phyloP scores from a whole-genome alignment of 768 basidiomycete genomes.

The Kwoniella mangroviensis region DNA sequence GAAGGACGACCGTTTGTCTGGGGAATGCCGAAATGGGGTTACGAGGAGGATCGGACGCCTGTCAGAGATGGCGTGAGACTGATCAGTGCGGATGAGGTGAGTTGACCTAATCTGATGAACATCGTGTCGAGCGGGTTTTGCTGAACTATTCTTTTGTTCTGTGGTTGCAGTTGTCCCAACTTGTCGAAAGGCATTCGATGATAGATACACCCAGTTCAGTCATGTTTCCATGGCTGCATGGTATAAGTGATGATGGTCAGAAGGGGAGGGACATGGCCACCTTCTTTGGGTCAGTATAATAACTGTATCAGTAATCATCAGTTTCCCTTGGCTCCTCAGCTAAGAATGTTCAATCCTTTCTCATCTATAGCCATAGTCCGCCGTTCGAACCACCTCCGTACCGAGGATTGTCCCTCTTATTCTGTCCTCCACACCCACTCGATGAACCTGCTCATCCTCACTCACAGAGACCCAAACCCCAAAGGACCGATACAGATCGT shows the following conservation, averaged over 20 bases:
- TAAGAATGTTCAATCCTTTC: not conserved
- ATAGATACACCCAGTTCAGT: slow-evolving; percentile 52
- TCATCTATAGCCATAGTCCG: slow-evolving; percentile 32
- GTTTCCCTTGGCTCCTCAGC: too few relatives aligned
- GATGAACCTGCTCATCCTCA: slow-evolving; percentile 25
- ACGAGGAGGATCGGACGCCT: slow-evolving; percentile 44
- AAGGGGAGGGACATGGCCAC: slow-evolving; percentile 50
- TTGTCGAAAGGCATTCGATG: slow-evolving; percentile 48
- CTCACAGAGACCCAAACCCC: slow-evolving; percentile 10
- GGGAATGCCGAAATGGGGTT: slow-evolving; percentile 54
- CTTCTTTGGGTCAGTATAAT: slow-evolving; percentile 52
- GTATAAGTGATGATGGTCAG: slow-evolving; percentile 53
- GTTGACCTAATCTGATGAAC: not conserved
- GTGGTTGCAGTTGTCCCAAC: slow-evolving; percentile 33
- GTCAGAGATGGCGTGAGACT: slow-evolving; percentile 48
- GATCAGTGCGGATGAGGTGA: slow-evolving; percentile 46
- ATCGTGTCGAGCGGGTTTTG: not conserved
- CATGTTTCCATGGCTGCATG: slow-evolving; percentile 57
- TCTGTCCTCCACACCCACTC: slow-evolving; percentile 48
- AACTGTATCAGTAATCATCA: not conserved
- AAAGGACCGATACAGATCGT: slow-evolving; percentile 19
- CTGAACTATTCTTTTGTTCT: not conserved
- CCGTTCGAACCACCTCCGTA: slow-evolving; percentile 55
- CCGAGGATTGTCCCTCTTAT: slow-evolving; percentile 49
- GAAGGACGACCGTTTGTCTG: slow-evolving; percentile 37